These are phyloP conservation scores for Baudoinia panamericana DNA, from an alignment of 495 filamentous ascomycete species.

Conservation along the genomic window DNA sequence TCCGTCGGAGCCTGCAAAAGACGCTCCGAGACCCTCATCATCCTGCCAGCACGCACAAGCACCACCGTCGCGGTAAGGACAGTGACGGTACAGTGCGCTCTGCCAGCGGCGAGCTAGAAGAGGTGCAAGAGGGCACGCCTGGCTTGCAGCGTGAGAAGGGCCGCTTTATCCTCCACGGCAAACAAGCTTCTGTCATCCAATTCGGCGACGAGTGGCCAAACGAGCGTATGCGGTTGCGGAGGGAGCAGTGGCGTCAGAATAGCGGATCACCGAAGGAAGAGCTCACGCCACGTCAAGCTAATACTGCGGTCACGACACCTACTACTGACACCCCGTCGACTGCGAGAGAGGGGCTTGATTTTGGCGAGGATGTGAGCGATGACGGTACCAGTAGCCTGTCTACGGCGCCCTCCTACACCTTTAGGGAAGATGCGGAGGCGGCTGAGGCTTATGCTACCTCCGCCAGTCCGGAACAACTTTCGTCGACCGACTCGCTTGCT, in stretches of 20 bases:
- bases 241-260: constrained; percentile 10
- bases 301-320: background rate
- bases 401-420: background rate
- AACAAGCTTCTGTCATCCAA: constrained; percentile 91
- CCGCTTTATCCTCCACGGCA: constrained; percentile 91
- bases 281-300: background rate
- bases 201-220: constrained; percentile 84
- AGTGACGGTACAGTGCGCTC: constrained; percentile 43
- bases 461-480: too few species aligned
- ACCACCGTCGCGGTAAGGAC: constrained; percentile 49
- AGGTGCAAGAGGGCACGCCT: constrained; percentile 37
- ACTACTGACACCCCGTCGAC: background rate
- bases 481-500: too few species aligned
- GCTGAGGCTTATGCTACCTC: constrained; percentile 9
- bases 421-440: constrained; percentile 6
- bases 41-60: constrained; percentile 29
- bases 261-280: background rate
- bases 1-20: constrained; percentile 81
- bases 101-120: constrained; percentile 1
- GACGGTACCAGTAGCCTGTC: background rate
- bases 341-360: background rate
- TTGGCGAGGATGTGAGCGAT: background rate
- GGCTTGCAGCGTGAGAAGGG: constrained; percentile 63
- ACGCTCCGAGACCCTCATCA: constrained; percentile 68
- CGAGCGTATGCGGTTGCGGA: constrained; percentile 12